phyloP scores from a whole-genome alignment of 2,329 filamentous ascomycete species.

The Orbilia brochopaga region DNA sequence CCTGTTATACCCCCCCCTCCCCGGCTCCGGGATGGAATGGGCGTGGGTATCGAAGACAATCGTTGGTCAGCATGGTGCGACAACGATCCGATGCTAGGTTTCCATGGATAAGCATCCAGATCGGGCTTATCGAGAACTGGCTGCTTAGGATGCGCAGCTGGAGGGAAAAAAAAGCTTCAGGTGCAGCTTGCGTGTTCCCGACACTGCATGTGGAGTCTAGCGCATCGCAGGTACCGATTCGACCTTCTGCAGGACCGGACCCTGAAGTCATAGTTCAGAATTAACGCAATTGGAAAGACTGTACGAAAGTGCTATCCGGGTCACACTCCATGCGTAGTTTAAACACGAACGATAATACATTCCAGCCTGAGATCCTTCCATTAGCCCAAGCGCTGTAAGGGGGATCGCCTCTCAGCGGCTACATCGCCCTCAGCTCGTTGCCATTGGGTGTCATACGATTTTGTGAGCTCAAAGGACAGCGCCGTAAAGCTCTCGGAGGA shows the following conservation, averaged over 20 bases:
- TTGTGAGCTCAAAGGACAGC: not conserved
- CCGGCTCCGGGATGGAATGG: slow-evolving; percentile 17
- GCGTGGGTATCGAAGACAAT: slow-evolving; percentile 35
- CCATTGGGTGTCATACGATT: slow-evolving; percentile 35
- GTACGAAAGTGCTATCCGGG: not conserved
- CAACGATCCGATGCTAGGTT: slow-evolving; percentile 47
- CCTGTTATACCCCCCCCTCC: slow-evolving; percentile 33
- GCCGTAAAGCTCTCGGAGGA: slow-evolving; percentile 29
- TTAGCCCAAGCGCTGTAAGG: slow-evolving; percentile 39
- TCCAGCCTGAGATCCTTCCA: slow-evolving; percentile 12
- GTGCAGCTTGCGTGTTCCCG: slow-evolving; percentile 49
- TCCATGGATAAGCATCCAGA: slow-evolving; percentile 34
- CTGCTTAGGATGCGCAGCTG: slow-evolving; percentile 22
- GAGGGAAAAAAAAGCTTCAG: slow-evolving; percentile 37
- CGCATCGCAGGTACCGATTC: slow-evolving; percentile 9
- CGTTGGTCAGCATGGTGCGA: slow-evolving; percentile 39
- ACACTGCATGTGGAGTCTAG: slow-evolving; percentile 45
- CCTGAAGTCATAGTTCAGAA: slow-evolving; percentile 45
- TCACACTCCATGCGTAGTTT: not conserved
- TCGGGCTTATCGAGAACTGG: slow-evolving; percentile 30
- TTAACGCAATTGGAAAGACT: slow-evolving; percentile 29
- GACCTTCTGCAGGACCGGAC: slow-evolving; percentile 34
- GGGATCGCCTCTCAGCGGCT: slow-evolving; percentile 32
- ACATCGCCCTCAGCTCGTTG: slow-evolving; percentile 6
- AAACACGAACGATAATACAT: slow-evolving; percentile 15